Evolutionary conservation across 495 filamentous ascomycete genomes (phyloP).

Genomic region (Durotheca rogersii): DNA sequence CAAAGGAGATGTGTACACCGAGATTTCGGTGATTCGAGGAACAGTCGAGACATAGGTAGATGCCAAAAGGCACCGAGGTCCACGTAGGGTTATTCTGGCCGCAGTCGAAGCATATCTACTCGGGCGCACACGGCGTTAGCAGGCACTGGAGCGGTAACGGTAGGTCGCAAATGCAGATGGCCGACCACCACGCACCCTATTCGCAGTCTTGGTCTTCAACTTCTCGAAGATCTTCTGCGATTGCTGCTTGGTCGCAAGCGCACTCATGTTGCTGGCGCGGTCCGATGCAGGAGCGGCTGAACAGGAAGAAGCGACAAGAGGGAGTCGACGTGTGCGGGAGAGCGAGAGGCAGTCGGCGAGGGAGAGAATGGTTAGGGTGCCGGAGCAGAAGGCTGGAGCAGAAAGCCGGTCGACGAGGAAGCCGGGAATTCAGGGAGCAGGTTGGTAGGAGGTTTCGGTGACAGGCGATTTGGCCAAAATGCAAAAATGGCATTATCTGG

Average conservation of each 20-base stretch:
- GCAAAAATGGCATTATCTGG: too few species aligned
- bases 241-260: constrained; percentile 84
- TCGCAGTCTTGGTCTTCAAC: constrained; percentile 87
- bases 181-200: constrained; percentile 66
- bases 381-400: constrained; percentile 59
- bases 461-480: constrained; percentile 37
- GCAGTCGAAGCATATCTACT: constrained; percentile 94
- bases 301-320: not conserved
- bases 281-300: constrained; percentile 18
- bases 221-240: constrained; percentile 98
- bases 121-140: constrained; percentile 30
- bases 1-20: constrained; percentile 95
- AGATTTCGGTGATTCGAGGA: constrained; percentile 89
- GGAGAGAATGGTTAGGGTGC: constrained; percentile 69
- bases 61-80: constrained; percentile 95
- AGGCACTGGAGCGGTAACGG: not conserved
- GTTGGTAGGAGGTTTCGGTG: constrained; percentile 35
- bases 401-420: constrained; percentile 60
- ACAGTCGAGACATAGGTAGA: constrained; percentile 97
- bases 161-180: not conserved
- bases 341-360: constrained; percentile 57
- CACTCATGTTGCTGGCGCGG: constrained; percentile 62
- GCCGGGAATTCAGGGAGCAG: constrained; percentile 37
- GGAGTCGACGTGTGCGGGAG: not conserved
- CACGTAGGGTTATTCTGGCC: constrained; percentile 95